Percentiles rank a stretch among this genome's conserved stretches.
Conservation (phyloP, 2,329 filamentous ascomycete species). For the Graphilbum sp. region DNA sequence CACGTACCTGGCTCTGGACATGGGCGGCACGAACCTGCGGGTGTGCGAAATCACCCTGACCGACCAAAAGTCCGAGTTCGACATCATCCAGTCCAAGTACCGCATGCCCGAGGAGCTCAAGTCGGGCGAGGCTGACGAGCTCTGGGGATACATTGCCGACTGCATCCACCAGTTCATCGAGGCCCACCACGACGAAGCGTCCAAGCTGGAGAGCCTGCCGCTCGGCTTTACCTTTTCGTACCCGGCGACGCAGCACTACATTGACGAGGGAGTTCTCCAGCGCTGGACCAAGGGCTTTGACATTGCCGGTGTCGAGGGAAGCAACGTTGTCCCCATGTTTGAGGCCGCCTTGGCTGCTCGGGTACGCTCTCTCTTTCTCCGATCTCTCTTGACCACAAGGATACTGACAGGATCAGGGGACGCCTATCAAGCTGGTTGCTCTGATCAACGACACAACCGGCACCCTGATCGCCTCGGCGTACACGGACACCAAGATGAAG, state of each 20-base stretch:
- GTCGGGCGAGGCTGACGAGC: conserved; percentile 64
- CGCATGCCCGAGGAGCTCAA: conserved; percentile 88
- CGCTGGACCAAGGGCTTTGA: conserved; percentile 98
- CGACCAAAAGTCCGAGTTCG: conserved; percentile 76
- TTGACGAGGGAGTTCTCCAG: conserved; percentile 83
- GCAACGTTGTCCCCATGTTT: conserved; percentile 81
- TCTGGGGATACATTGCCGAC: conserved; percentile 92
- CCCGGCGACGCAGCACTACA: conserved; percentile 81
- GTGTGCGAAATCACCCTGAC: conserved; percentile 87
- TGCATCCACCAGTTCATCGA: conserved; percentile 83
- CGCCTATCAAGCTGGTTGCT: conserved; percentile 84
- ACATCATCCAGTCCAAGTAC: conserved; percentile 93
- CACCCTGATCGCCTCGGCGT: conserved; percentile 88
- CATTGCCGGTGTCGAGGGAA: conserved; percentile 76
- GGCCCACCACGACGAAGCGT: conserved; percentile 56
- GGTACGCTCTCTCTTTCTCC: conserved; percentile 23
- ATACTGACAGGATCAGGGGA: conserved; percentile 42
- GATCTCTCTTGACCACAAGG: conserved; percentile 3
- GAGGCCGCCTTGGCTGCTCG: conserved; percentile 58
- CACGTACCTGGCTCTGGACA: conserved; percentile 78
- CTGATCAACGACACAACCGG: conserved; percentile 97
- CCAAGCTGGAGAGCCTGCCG: conserved; percentile 48
- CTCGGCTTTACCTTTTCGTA: conserved; percentile 96
- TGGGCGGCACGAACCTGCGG: conserved; percentile 90
- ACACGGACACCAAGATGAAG: conserved; percentile 85